Base-by-base conservation (phyloP, 2,329 filamentous ascomycete genomes). In the Gaeumannomyces tritici region DNA sequence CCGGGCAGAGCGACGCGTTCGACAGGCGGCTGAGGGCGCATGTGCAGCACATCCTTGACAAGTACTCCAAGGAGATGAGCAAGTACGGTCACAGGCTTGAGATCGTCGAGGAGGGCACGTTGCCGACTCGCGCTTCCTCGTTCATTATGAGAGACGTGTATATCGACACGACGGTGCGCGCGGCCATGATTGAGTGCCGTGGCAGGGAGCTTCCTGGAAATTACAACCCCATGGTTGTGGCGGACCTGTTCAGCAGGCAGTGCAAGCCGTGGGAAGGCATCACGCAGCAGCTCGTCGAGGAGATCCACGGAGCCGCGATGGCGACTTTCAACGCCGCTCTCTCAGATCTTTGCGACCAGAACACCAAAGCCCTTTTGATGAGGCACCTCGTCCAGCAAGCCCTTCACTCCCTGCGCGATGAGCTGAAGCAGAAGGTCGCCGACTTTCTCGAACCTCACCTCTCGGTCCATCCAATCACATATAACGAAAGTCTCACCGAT, bases 1-100 rank as follows among this genome's bases (percentile, higher is more conserved):
- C 60, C 68, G 78, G 74, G 47, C 33, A 35, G 33, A 35, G 12
- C 15, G 33, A 35, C 5, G 33, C 33, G 15, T 35, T 35, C 5
- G 33, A 35, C 12, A 35, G 33, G 15, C 77, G 83, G 0, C 73
- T 88, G 4, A 77, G 84, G 0, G 82, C 84, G 0, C 74, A 81
- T 0, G 73, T 85, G 1, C 83, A 86, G 62, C 77, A 81, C 35
- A 69, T 77, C 2, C 79, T 81, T 56, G 62, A 70, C 0, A 69
- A 73, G 0, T 88, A 87, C 65, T 73, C 79, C 0, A 64, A 73
- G 0, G 62, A 72, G 1, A 80, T 86, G 71, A 67, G 69, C 0
- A 58, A 66, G 0, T 63, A 68, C 0, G 83, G 84, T 0, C 75
- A 80, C 61, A 72, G 69, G n/a, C 73, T 71, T 21, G 59, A 69